Base-by-base conservation (phyloP, 495 filamentous ascomycete genomes). In the Daldinia loculata region DNA sequence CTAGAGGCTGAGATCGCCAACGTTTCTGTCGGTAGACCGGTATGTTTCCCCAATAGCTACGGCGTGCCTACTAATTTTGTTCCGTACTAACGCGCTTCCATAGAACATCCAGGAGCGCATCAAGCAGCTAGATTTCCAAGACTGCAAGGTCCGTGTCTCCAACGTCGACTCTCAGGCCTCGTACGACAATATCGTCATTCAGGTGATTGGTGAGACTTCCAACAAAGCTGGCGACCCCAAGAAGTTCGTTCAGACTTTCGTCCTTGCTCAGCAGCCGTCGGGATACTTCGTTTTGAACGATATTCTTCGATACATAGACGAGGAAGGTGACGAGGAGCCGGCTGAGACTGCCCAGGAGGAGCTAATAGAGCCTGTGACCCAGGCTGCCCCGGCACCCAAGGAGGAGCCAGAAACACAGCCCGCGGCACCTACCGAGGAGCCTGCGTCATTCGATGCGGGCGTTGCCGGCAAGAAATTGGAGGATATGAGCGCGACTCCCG, bases 241-340 rank as follows among this genome's bases (percentile, higher is more conserved):
- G 84, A 97, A 97, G 79, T 99, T 98, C 74, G 89, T 92, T 12
- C 95, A 99, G 85, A 98, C 95, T n/a, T 99, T 99, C 72, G 93
- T 99, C 56, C 89, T 99, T 60, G 96, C 95, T 9, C 89, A 95
- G 79, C 95, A 99, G 82, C 93, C 93, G 29, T 97, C 95, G 50
- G 95, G 95, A 56, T 99, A 98, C 83, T 99, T 97, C 72, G 95
- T 99, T 3, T 87, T 98, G 66, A 99, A 99, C 77, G 95, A 99
- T 68, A 97, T 99, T 78, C 93, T 99, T 82, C 86, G 95, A 50
- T 98, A 94, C 81, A 87, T 99, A 65, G 87, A 89, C 39, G 95
- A 97, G 63, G 92, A 95, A 66, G 84, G 85, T 61, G 89, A 91
- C 60, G 85, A 90, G 61, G 84, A 84, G 53, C 72, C 80, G 7